A percentile compares a stretch with the other conserved stretches of the same genome.
phyloP scores from a whole-genome alignment of 345 rosid genomes.

The Clarkia xantiana region DNA sequence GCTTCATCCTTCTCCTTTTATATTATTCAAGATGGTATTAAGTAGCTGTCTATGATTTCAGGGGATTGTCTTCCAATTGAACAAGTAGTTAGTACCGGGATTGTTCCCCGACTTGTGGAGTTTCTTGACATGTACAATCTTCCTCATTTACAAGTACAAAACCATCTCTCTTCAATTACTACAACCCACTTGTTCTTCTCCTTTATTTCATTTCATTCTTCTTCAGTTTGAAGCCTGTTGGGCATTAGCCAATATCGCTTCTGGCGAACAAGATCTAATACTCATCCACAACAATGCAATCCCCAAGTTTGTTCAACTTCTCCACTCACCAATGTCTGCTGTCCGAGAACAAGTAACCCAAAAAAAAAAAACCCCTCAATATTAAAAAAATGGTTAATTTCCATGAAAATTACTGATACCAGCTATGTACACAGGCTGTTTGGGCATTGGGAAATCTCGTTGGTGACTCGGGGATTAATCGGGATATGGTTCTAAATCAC shows the following conservation, averaged over 20 bases:
- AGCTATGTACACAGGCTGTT: slow-evolving; percentile 19
- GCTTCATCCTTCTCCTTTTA: background rate
- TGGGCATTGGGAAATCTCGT: slow-evolving; percentile 54
- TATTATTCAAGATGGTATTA: too few species aligned
- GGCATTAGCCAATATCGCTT: slow-evolving; percentile 71
- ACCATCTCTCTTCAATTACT: background rate
- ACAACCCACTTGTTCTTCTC: background rate
- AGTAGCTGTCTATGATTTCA: too few species aligned
- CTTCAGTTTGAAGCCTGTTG: slow-evolving; percentile 65
- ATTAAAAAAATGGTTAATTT: too few species aligned
- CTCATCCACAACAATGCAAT: slow-evolving; percentile 59
- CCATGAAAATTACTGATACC: too few species aligned
- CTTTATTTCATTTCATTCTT: slow-evolving; percentile 5
- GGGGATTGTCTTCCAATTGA: slow-evolving; percentile 47
- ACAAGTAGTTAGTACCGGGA: slow-evolving; percentile 56
- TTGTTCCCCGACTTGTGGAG: slow-evolving; percentile 59
- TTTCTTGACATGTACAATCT: slow-evolving; percentile 51
- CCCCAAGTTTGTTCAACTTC: slow-evolving; percentile 56
- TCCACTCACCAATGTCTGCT: slow-evolving; percentile 48
- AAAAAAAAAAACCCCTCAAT: too few species aligned
- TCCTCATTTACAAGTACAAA: slow-evolving; percentile 49
- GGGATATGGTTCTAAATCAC: slow-evolving; percentile 32
- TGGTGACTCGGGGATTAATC: slow-evolving; percentile 30
- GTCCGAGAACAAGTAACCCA: slow-evolving; percentile 56
- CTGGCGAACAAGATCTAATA: slow-evolving; percentile 57